Conservation (phyloP, 1,284 basidiomycete species). For the Ceratobasidium sp. region DNA sequence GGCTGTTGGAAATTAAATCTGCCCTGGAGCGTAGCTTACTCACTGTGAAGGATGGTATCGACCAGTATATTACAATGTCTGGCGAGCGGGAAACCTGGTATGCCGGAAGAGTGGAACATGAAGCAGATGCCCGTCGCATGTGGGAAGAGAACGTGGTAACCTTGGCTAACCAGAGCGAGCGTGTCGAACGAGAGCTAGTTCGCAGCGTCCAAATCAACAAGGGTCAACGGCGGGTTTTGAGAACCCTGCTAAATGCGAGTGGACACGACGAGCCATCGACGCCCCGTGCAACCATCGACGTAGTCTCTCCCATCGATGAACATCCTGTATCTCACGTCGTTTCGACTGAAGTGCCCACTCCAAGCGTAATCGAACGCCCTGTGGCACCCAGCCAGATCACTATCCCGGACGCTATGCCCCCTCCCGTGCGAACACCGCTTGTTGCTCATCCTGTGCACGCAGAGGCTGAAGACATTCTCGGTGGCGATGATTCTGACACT, state of each 20-base stretch:
- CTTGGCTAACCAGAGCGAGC: slow-evolving; percentile 85
- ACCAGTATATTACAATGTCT: slow-evolving; percentile 74
- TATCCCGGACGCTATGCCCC: slow-evolving; percentile 13
- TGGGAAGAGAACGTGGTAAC: slow-evolving; percentile 93
- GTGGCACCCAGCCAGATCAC: slow-evolving; percentile 27
- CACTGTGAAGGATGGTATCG: slow-evolving; percentile 64
- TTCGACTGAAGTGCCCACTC: slow-evolving; percentile 1
- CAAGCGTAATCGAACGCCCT: slow-evolving; percentile 18
- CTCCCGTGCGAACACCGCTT: slow-evolving; percentile 36
- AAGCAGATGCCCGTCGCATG: slow-evolving; percentile 73
- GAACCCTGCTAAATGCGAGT: slow-evolving; percentile 17
- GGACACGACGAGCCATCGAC: slow-evolving; percentile 29
- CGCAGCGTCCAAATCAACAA: slow-evolving; percentile 56
- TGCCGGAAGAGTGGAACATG: slow-evolving; percentile 63
- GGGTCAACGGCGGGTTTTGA: slow-evolving; percentile 43
- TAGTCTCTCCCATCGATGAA: not conserved
- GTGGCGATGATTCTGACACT: slow-evolving; percentile 60
- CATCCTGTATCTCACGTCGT: no score
- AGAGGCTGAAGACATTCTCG: slow-evolving; percentile 47
- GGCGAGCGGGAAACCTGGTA: slow-evolving; percentile 85
- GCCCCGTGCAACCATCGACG: slow-evolving; percentile 26
- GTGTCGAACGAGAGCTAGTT: slow-evolving; percentile 79
- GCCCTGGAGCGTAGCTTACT: slow-evolving; percentile 70
- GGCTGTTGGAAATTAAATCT: slow-evolving; percentile 57
- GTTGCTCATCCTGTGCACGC: slow-evolving; percentile 47